These are phyloP conservation scores for Leccinum pseudoinsigne DNA, from an alignment of 1,284 basidiomycete species.

Conservation along the genomic window DNA sequence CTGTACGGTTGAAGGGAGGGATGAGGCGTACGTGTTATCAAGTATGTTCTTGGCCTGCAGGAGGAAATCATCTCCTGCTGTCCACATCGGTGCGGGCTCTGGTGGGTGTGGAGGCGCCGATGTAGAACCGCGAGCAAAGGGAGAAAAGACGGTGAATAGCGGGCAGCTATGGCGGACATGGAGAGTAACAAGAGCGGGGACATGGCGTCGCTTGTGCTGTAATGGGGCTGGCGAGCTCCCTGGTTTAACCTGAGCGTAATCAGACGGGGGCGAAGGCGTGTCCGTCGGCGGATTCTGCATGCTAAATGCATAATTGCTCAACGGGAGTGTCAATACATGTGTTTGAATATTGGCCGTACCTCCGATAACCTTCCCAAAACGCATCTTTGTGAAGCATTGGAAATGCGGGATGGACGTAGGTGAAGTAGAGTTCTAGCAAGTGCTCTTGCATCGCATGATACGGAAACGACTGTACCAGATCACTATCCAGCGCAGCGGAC, in stretches of 20 bases:
- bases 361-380: slow-evolving; percentile 63
- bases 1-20: slow-evolving; percentile 69
- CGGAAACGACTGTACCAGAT: slow-evolving; percentile 47
- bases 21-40: slow-evolving; percentile 63
- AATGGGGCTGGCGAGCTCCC: slow-evolving; percentile 38
- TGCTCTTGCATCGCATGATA: slow-evolving; percentile 58
- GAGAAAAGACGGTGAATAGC: slow-evolving; percentile 50
- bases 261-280: slow-evolving; percentile 35
- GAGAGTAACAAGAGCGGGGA: slow-evolving; percentile 71
- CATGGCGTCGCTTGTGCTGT: slow-evolving; percentile 42
- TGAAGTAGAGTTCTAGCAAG: slow-evolving; percentile 75
- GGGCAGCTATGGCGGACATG: slow-evolving; percentile 77
- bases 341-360: slow-evolving; percentile 32
- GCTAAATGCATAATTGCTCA: slow-evolving; percentile 10
- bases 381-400: slow-evolving; percentile 71
- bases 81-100: slow-evolving; percentile 75
- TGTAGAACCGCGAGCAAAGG: slow-evolving; percentile 40
- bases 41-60: slow-evolving; percentile 70
- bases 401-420: slow-evolving; percentile 73
- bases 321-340: background rate
- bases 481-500: slow-evolving; percentile 35
- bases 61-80: slow-evolving; percentile 75
- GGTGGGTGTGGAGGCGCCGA: slow-evolving; percentile 40
- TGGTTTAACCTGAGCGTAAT: slow-evolving; percentile 25
- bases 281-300: slow-evolving; percentile 28